These are phyloP conservation scores for Aschersonia sp. DNA, from an alignment of 2,329 filamentous ascomycete species.

Conservation along the genomic window DNA sequence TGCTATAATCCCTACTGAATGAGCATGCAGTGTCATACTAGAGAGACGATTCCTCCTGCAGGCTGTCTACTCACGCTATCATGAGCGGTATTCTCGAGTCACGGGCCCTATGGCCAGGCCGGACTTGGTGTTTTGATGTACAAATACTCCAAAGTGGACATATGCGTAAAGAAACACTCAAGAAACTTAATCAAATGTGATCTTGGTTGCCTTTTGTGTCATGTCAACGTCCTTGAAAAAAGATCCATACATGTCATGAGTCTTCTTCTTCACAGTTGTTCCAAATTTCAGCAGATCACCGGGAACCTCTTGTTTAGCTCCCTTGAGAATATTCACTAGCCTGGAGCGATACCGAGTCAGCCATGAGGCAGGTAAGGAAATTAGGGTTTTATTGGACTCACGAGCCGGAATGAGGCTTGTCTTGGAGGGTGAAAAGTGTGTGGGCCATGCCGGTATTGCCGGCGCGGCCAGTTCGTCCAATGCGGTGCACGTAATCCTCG, in stretches of 20 bases:
- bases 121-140: too few relatives aligned
- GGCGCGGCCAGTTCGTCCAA: conserved; percentile 86
- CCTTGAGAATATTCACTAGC: conserved; percentile 86
- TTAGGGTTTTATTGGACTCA: conserved; percentile 29
- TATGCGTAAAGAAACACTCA: too few relatives aligned
- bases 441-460: conserved; percentile 81
- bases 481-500: conserved; percentile 95
- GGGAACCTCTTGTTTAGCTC: conserved; percentile 81
- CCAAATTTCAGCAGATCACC: conserved; percentile 89
- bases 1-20: conserved; percentile 2
- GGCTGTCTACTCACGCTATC: conserved; percentile 30
- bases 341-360: conserved; percentile 24
- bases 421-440: conserved; percentile 87
- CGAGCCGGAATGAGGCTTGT: conserved; percentile 83
- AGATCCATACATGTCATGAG: conserved; percentile 83
- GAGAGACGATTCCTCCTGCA: conserved; percentile 40
- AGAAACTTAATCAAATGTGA: conserved; percentile 59
- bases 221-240: conserved; percentile 87
- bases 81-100: conserved; percentile 7
- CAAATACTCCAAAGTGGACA: too few relatives aligned
- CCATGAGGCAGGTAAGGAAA: neutral
- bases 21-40: conserved; percentile 28
- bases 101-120: too few relatives aligned
- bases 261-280: conserved; percentile 98
- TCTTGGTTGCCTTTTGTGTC: conserved; percentile 77